Conservation (phyloP, 257 asterid genomes). For the Capsicum pubescens region DNA sequence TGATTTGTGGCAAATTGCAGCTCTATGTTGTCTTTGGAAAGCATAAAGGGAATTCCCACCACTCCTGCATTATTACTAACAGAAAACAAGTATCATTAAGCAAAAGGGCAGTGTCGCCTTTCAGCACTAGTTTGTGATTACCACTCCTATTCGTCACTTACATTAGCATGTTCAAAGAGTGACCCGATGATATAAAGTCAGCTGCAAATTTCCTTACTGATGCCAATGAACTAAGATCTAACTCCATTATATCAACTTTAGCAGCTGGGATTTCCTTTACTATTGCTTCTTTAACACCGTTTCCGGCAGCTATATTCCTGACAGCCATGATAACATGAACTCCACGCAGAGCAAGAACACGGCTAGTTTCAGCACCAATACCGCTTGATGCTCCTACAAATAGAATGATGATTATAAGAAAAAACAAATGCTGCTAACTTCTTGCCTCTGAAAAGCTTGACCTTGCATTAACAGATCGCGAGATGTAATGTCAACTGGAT, state of each 20-base stretch:
- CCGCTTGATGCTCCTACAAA: conserved; percentile 89
- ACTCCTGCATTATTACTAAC: conserved; percentile 83
- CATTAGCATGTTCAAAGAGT: conserved; percentile 77
- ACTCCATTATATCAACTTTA: conserved; percentile 73
- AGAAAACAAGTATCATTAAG: conserved; percentile 24
- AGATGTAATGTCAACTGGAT: too few species aligned
- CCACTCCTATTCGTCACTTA: conserved; percentile 37
- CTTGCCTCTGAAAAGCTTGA: not conserved
- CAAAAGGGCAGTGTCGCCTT: not conserved
- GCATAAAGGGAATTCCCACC: conserved; percentile 68
- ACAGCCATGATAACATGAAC: conserved; percentile 76
- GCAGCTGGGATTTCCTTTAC: conserved; percentile 63
- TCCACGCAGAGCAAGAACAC: conserved; percentile 86
- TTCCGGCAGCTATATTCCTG: conserved; percentile 62
- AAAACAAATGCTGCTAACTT: not conserved
- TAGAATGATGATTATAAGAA: not conserved
- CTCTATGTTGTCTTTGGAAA: conserved; percentile 77
- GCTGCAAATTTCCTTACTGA: conserved; percentile 75
- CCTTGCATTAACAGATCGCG: too few species aligned
- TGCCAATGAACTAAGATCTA: conserved; percentile 72
- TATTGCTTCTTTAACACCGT: conserved; percentile 57
- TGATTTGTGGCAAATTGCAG: conserved; percentile 85
- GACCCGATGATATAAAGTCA: conserved; percentile 63
- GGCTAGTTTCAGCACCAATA: conserved; percentile 87
- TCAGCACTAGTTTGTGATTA: not conserved